These are phyloP conservation scores for Apium graveolens DNA, from an alignment of 129 eudicot species.

Conservation along the genomic window DNA sequence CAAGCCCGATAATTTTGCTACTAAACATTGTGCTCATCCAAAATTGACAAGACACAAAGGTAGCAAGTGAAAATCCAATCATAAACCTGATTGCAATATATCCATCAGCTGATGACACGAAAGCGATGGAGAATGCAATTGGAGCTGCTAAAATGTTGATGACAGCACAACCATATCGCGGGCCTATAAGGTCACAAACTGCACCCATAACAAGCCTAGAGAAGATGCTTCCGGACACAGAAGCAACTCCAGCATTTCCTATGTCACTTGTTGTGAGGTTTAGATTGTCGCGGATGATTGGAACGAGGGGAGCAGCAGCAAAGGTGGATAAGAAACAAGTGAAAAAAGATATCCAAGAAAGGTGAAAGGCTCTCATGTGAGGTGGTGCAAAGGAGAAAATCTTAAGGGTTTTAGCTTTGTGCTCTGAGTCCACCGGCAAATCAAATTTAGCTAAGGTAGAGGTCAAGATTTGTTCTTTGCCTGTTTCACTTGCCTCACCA, in stretches of 20 bases:
- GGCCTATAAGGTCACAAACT: conserved; percentile 40
- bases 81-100: conserved; percentile 32
- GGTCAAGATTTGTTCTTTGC: neutral
- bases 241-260: conserved; percentile 37
- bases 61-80: conserved; percentile 40
- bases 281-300: conserved; percentile 27
- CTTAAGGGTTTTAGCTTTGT: conserved; percentile 3
- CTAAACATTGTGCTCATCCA: conserved; percentile 52
- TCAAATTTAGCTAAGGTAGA: neutral
- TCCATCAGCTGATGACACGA: conserved; percentile 26
- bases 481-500: neutral
- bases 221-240: conserved; percentile 37
- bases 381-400: neutral
- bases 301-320: conserved; percentile 28
- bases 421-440: conserved; percentile 7
- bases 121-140: conserved; percentile 20
- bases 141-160: conserved; percentile 33
- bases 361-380: conserved; percentile 15
- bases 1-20: conserved; percentile 38
- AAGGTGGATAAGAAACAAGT: conserved; percentile 11
- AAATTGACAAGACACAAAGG: conserved; percentile 35
- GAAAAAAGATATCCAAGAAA: conserved; percentile 10
- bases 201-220: conserved; percentile 42
- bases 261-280: conserved; percentile 26
- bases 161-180: conserved; percentile 29